Evolutionary conservation across 75 land plant genomes (phyloP).

Genomic region (Picea sitchensis): DNA sequence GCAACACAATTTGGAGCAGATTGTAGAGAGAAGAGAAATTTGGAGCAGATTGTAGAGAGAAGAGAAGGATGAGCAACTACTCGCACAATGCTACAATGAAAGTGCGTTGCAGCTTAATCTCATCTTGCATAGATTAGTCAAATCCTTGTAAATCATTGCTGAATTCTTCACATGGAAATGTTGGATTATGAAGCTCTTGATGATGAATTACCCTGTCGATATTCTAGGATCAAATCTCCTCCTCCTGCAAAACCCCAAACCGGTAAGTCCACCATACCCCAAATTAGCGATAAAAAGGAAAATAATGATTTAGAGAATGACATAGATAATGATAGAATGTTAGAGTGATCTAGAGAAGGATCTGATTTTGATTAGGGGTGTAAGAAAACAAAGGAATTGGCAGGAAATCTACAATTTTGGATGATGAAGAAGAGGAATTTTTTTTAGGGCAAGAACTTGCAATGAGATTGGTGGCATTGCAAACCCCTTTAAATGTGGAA

Average conservation of each 20-base stretch:
- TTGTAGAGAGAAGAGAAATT: not conserved
- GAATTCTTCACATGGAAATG: not conserved
- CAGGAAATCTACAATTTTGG: not conserved
- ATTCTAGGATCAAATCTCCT: not conserved
- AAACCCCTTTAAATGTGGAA: not conserved
- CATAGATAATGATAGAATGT: not conserved
- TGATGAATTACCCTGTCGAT: not conserved
- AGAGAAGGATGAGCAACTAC: not conserved
- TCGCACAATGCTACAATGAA: conserved; percentile 2
- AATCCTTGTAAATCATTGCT: not conserved
- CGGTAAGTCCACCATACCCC: not conserved
- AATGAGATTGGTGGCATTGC: conserved; percentile 1
- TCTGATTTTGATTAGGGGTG: not conserved
- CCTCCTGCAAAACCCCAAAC: not conserved
- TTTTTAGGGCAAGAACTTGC: conserved; percentile 3
- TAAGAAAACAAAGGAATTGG: not conserved
- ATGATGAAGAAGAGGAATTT: not conserved
- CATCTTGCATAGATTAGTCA: not conserved
- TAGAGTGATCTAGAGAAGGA: not conserved
- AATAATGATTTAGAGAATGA: not conserved
- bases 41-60: not conserved
- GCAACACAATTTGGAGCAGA: not conserved
- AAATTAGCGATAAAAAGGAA: not conserved
- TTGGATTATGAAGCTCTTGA: not conserved
- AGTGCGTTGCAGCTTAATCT: conserved; percentile 6